Percentiles rank a stretch among this genome's conserved stretches.
Evolutionary conservation across 2,329 filamentous ascomycete genomes (phyloP).

Genomic region (Fusarium napiforme): DNA sequence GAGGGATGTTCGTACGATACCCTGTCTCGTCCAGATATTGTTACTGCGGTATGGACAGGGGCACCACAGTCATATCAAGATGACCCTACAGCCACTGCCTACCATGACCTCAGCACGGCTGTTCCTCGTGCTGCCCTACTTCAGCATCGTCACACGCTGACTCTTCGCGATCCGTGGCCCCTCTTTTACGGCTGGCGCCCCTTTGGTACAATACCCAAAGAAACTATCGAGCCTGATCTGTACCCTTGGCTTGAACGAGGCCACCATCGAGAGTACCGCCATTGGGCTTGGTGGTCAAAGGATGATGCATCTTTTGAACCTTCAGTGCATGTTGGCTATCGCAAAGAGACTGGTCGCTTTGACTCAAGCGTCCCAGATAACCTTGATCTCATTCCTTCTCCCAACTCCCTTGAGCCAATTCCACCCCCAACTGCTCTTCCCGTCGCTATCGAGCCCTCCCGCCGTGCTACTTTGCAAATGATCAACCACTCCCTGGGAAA

Average conservation of each 20-base stretch:
- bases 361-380: slow-evolving; percentile 30
- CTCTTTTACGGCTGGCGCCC: slow-evolving; percentile 45
- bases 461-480: slow-evolving; percentile 41
- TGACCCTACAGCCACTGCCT: slow-evolving; percentile 9
- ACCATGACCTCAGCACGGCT: slow-evolving; percentile 21
- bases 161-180: slow-evolving; percentile 44
- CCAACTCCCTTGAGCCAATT: slow-evolving; percentile 19
- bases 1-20: slow-evolving; percentile 44
- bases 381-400: slow-evolving; percentile 27
- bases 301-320: slow-evolving; percentile 28
- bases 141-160: slow-evolving; percentile 42
- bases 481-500: slow-evolving; percentile 43
- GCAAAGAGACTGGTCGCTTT: slow-evolving; percentile 31
- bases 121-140: slow-evolving; percentile 39
- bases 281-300: slow-evolving; percentile 45
- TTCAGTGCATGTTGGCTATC: slow-evolving; percentile 31
- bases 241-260: slow-evolving; percentile 45
- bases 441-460: slow-evolving; percentile 33
- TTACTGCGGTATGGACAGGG: slow-evolving; percentile 42
- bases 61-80: slow-evolving; percentile 43
- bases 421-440: slow-evolving; percentile 24
- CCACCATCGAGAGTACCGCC: slow-evolving; percentile 38
- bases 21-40: slow-evolving; percentile 43
- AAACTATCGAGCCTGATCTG: slow-evolving; percentile 39
- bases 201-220: slow-evolving; percentile 37